Evolutionary conservation across 2,329 filamentous ascomycete genomes (phyloP).

Genomic region (Tolypocladium nubicola): DNA sequence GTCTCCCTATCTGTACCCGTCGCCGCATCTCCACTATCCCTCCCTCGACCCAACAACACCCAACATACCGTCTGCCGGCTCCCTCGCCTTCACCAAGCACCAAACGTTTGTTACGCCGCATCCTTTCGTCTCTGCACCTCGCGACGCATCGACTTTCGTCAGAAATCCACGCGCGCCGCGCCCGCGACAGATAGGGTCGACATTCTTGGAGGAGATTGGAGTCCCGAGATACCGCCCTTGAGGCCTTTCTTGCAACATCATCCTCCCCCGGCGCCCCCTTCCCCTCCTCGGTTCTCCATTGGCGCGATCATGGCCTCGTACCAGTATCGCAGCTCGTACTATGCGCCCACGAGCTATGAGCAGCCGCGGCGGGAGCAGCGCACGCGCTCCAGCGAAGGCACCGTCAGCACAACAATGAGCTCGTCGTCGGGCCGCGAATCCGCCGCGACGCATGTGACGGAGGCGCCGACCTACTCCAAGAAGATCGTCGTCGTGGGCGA

Average conservation of each 20-base stretch:
- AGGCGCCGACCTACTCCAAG: slow-evolving; percentile 90
- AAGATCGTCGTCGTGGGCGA: slow-evolving; percentile 99
- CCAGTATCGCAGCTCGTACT: slow-evolving; percentile 45
- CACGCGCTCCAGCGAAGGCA: slow-evolving; percentile 74
- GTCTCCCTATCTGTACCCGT: background rate
- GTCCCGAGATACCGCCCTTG: background rate
- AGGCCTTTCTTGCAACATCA: background rate
- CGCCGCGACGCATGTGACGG: slow-evolving; percentile 74
- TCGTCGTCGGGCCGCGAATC: slow-evolving; percentile 66
- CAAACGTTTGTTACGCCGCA: background rate
- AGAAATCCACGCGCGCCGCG: background rate
- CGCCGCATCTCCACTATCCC: background rate
- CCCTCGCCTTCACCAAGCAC: background rate
- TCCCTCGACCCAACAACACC: background rate
- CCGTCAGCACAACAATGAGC: slow-evolving; percentile 76
- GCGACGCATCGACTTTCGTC: background rate
- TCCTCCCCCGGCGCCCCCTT: background rate
- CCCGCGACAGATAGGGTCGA: background rate
- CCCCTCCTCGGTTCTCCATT: background rate
- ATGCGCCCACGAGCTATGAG: slow-evolving; percentile 26
- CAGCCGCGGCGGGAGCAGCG: slow-evolving; percentile 34
- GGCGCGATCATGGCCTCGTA: slow-evolving; percentile 36
- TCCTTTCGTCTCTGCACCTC: background rate
- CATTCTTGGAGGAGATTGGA: slow-evolving; percentile 5
- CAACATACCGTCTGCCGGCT: background rate